Percentiles rank a stretch among this genome's conserved stretches.
Evolutionary conservation across 2,329 filamentous ascomycete species (phyloP).

Genomic region (Kalmusia sp.): DNA sequence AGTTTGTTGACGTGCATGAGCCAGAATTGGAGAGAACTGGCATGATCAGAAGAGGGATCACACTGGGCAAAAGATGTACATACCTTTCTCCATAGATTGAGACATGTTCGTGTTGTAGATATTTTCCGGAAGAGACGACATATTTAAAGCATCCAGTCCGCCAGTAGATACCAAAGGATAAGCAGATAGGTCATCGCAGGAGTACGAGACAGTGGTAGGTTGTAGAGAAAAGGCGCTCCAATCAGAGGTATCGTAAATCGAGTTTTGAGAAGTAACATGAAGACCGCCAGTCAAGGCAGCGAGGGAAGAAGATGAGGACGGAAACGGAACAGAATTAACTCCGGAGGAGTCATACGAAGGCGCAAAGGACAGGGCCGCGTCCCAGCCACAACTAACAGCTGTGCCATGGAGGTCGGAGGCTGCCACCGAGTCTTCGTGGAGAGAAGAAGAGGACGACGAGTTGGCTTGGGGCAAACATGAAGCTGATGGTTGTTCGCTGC

Average conservation of each 20-base stretch:
- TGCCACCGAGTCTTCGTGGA: constrained; percentile 28
- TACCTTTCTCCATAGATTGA: constrained; percentile 37
- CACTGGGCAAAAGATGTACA: neutral
- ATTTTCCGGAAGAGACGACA: constrained; percentile 22
- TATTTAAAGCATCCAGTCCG: constrained; percentile 22
- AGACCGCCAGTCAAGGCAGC: constrained; percentile 24
- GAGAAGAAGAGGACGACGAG: constrained; percentile 31
- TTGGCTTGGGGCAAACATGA: constrained; percentile 30
- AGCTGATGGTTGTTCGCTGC: constrained; percentile 31
- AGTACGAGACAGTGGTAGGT: constrained; percentile 23
- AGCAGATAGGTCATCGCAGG: constrained; percentile 27
- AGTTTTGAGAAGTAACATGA: constrained; percentile 22
- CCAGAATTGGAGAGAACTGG: constrained; percentile 34
- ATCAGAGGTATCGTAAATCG: constrained; percentile 28
- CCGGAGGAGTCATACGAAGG: constrained; percentile 25
- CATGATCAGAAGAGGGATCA: constrained; percentile 17
- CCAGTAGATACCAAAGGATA: constrained; percentile 24
- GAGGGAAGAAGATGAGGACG: constrained; percentile 32
- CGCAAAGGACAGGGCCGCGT: constrained; percentile 35
- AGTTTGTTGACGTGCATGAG: constrained; percentile 32
- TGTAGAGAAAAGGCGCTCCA: constrained; percentile 34
- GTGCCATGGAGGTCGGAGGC: constrained; percentile 33
- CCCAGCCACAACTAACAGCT: constrained; percentile 33
- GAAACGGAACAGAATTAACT: constrained; percentile 25
- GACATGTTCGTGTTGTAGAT: constrained; percentile 26